Percentiles rank a stretch among this genome's conserved stretches.
Evolutionary conservation across 1,284 basidiomycete species (phyloP).

Genomic region (Rhodotorula sp.): DNA sequence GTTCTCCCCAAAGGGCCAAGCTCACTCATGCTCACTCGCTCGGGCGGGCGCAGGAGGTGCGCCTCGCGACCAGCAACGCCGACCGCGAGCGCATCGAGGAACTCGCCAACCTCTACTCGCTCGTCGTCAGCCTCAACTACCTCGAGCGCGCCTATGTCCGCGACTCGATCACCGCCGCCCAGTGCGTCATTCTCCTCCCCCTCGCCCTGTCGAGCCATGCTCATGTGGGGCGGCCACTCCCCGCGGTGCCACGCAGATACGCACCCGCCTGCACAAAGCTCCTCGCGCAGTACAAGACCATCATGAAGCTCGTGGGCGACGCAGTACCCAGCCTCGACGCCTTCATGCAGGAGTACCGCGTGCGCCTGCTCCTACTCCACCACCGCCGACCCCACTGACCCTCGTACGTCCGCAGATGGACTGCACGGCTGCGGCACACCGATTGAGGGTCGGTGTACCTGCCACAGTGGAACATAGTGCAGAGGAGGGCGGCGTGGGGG

Average conservation of each 20-base stretch:
- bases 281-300: slow-evolving; percentile 93
- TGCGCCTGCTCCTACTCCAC: slow-evolving; percentile 59
- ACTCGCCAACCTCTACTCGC: slow-evolving; percentile 85
- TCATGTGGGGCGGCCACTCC: slow-evolving; percentile 8
- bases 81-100: slow-evolving; percentile 88
- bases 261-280: slow-evolving; percentile 91
- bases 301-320: slow-evolving; percentile 87
- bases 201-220: slow-evolving; percentile 20
- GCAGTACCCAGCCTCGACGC: slow-evolving; percentile 78
- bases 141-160: slow-evolving; percentile 94
- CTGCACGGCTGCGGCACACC: slow-evolving; percentile 84
- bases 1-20: too few relatives aligned
- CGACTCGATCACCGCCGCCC: slow-evolving; percentile 83
- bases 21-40: background rate
- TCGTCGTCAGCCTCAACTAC: slow-evolving; percentile 89
- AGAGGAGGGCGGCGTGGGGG: slow-evolving; percentile 57
- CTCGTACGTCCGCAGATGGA: slow-evolving; percentile 69
- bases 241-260: slow-evolving; percentile 65
- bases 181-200: slow-evolving; percentile 61
- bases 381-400: too few relatives aligned
- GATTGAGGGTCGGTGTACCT: slow-evolving; percentile 88
- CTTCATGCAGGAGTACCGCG: slow-evolving; percentile 88
- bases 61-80: slow-evolving; percentile 81
- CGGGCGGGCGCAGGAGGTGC: slow-evolving; percentile 67
- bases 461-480: slow-evolving; percentile 92